phyloP scores from a whole-genome alignment of 495 filamentous ascomycete genomes.

The Tuber umbilicatum region DNA sequence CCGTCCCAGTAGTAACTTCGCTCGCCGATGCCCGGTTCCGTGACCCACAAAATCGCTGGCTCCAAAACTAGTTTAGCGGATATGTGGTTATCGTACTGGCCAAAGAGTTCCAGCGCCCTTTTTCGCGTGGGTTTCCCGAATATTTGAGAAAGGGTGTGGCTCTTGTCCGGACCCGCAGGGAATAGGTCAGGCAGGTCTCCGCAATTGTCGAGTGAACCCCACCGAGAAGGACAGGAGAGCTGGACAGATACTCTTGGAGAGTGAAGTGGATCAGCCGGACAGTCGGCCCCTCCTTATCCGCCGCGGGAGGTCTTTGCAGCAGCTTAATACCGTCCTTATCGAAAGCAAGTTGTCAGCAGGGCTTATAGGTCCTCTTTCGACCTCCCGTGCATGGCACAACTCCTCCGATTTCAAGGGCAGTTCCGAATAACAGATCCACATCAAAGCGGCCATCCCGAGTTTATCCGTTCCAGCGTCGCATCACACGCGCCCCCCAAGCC shows the following conservation, averaged over 20 bases:
- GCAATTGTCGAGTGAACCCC: background rate
- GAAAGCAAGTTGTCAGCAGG: background rate
- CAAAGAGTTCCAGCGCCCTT: background rate
- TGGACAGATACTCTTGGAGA: slow-evolving; percentile 4
- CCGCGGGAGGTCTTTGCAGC: background rate
- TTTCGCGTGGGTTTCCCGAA: background rate
- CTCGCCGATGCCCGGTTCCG: background rate
- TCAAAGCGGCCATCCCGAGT: background rate
- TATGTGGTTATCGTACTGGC: slow-evolving; percentile 3
- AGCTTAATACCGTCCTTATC: background rate
- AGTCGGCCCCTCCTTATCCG: background rate
- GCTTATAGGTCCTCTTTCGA: background rate
- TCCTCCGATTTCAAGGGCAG: background rate
- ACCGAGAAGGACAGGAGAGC: background rate
- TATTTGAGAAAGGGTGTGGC: slow-evolving; percentile 6
- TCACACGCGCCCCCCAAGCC: background rate
- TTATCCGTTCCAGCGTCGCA: background rate
- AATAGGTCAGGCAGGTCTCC: slow-evolving; percentile 5
- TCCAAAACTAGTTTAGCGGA: background rate
- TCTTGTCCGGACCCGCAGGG: background rate
- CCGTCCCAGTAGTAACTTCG: slow-evolving; percentile 5
- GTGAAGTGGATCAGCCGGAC: slow-evolving; percentile 5
- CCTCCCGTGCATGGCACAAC: background rate
- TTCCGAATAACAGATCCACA: background rate
- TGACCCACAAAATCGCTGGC: background rate